Evolutionary conservation across 371 early-diverging fungal genomes (phyloP), one percentile per base, ranked within the genome.

Genomic region (Syncephalis fuscata): DNA sequence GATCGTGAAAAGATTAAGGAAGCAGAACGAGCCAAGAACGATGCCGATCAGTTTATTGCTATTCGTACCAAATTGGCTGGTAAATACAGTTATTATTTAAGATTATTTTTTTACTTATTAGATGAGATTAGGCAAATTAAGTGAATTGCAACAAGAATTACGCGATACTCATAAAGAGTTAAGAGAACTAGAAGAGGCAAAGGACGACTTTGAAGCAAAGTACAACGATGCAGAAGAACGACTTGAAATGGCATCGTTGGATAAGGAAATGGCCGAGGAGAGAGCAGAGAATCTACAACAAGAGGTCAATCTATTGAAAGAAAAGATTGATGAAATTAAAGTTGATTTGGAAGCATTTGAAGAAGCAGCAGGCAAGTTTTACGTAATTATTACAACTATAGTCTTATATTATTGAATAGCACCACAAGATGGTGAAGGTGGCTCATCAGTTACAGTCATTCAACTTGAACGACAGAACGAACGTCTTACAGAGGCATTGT

Each of bases 211-310:
- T 23, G 88, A 89, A 49, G 46, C 56, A 2, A 78, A 81, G 54
- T 70, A 80, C 44, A 68, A 66, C 25, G 91, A 91, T 25, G 57
- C 73, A n/a, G 48, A 70, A 15, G 90, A 88, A 32, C 66, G 73
- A 1, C 60, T 91, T 62, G 95, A 92, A 58, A 76, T 88, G 67
- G 65, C 85, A 55, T 70, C 88, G 2, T 53, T 94, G 19, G 92
- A 94, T 60, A 85, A 85, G 58, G 92, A 93, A 60, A 74, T 89
- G 62, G 92, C 90, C 1, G 92, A 90, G 48, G 92, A 91, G 55
- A 66, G 71, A 17, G 81, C 83, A 10, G 91, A 92, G 40, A 61
- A 73, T 22, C 45, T 87, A 50, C 73, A 78, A 52, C 78, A 77
- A 24, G 88, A 92, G 54, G 67, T 78, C 1, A 65, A 68, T 37